A percentile compares a stretch with the other conserved stretches of the same genome.
These are phyloP conservation scores for Macroventuria anomochaeta DNA, from an alignment of 2,329 filamentous ascomycete species.

Conservation along the genomic window DNA sequence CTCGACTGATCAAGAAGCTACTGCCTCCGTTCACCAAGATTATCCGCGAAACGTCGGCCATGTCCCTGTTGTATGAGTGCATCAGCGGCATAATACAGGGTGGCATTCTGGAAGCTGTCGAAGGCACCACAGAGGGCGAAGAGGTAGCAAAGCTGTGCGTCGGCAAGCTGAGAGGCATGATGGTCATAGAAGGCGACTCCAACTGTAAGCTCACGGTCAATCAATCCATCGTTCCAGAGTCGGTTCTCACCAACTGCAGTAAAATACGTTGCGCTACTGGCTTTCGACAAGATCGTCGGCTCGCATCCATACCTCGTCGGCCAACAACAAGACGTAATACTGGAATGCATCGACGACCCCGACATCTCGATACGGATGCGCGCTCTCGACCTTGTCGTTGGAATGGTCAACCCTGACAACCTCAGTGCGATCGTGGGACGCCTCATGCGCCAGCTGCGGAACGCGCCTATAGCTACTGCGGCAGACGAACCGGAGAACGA, in stretches of 20 bases:
- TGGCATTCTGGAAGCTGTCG: slow-evolving; percentile 84
- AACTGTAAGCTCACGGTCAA: slow-evolving; percentile 69
- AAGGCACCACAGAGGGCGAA: slow-evolving; percentile 81
- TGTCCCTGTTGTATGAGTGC: slow-evolving; percentile 98
- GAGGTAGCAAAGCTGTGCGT: slow-evolving; percentile 93
- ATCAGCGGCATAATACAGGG: slow-evolving; percentile 98
- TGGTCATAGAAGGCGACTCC: slow-evolving; percentile 89
- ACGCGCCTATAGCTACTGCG: slow-evolving; percentile 64
- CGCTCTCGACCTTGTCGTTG: slow-evolving; percentile 87
- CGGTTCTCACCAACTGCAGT: slow-evolving; percentile 59
- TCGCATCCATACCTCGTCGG: slow-evolving; percentile 89
- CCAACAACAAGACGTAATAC: slow-evolving; percentile 92
- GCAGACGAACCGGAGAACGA: slow-evolving; percentile 56
- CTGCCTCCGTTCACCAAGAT: slow-evolving; percentile 89
- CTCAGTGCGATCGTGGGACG: slow-evolving; percentile 83
- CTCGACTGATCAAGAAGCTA: slow-evolving; percentile 87
- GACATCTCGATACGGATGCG: slow-evolving; percentile 96
- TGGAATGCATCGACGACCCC: slow-evolving; percentile 93
- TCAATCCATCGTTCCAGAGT: slow-evolving; percentile 12
- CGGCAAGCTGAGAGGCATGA: slow-evolving; percentile 90
- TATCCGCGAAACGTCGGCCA: slow-evolving; percentile 92
- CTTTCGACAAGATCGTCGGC: slow-evolving; percentile 91
- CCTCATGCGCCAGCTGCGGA: slow-evolving; percentile 81
- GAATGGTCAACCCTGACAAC: slow-evolving; percentile 91
- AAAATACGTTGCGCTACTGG: slow-evolving; percentile 94